Conservation (phyloP, 106 monocot genomes). For the Posidonia australis region DNA sequence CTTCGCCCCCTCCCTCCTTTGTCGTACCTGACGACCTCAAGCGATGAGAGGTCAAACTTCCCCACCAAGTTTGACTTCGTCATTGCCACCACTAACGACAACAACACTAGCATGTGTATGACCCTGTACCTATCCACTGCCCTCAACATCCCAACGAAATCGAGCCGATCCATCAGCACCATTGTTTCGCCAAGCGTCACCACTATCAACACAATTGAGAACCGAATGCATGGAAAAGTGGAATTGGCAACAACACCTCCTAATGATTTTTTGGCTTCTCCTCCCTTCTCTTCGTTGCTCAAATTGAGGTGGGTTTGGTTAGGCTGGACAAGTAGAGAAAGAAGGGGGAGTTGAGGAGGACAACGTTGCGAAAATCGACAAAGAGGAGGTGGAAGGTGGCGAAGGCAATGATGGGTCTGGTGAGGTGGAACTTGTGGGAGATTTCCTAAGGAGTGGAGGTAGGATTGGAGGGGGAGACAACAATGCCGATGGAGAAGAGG, state of each 20-base stretch:
- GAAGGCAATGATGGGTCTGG: no score
- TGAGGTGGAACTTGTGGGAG: conserved; percentile 9
- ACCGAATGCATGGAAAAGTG: conserved; percentile 62
- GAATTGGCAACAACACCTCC: conserved; percentile 32
- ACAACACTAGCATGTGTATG: conserved; percentile 36
- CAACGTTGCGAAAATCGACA: background rate
- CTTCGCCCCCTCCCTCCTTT: no score
- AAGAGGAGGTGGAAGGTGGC: conserved; percentile 8
- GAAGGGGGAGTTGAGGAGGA: no score
- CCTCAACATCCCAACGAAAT: conserved; percentile 14
- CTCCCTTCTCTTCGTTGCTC: background rate
- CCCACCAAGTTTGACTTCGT: conserved; percentile 17
- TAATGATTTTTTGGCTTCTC: background rate
- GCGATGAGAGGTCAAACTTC: conserved; percentile 16
- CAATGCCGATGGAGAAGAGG: no score
- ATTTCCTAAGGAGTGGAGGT: conserved; percentile 6
- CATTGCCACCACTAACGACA: conserved; percentile 64
- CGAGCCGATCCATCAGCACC: conserved; percentile 30
- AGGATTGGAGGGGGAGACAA: conserved; percentile 13
- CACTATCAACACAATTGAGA: conserved; percentile 25
- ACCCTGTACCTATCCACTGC: conserved; percentile 36
- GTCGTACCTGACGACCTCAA: conserved; percentile 10
- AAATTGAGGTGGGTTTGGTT: conserved; percentile 17
- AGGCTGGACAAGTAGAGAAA: no score
- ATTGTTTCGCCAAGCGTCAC: conserved; percentile 39